Evolutionary conservation across 345 rosid genomes (phyloP).

Genomic region (Eutrema yunnanense): DNA sequence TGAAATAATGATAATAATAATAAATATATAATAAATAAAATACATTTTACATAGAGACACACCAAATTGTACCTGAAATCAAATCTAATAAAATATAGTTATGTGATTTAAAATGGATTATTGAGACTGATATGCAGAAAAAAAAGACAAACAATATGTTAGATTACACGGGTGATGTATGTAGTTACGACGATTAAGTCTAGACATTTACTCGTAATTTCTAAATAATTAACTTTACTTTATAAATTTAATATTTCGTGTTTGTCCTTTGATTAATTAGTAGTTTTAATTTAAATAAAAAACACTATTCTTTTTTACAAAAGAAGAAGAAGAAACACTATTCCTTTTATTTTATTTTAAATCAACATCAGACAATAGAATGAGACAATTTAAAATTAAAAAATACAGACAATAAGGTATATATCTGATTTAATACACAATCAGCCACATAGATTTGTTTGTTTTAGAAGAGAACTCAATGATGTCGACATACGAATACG

Average conservation of each 20-base stretch:
- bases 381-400: too few species aligned
- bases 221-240: background rate
- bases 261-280: background rate
- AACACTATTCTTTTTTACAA: background rate
- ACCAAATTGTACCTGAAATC: constrained; percentile 18
- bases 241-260: background rate
- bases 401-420: background rate
- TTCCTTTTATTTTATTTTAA: background rate
- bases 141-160: background rate
- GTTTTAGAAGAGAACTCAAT: background rate
- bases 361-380: background rate
- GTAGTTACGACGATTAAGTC: background rate
- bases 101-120: background rate
- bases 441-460: background rate
- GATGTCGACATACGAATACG: constrained; percentile 9
- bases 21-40: background rate
- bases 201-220: background rate
- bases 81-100: background rate
- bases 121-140: background rate
- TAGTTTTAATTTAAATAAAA: background rate
- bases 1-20: constrained; percentile 11
- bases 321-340: background rate
- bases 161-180: background rate
- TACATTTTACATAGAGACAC: constrained; percentile 16
- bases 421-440: background rate